phyloP scores from a whole-genome alignment of 768 basidiomycete species.

The Lanmaoa pseudosensibilis region DNA sequence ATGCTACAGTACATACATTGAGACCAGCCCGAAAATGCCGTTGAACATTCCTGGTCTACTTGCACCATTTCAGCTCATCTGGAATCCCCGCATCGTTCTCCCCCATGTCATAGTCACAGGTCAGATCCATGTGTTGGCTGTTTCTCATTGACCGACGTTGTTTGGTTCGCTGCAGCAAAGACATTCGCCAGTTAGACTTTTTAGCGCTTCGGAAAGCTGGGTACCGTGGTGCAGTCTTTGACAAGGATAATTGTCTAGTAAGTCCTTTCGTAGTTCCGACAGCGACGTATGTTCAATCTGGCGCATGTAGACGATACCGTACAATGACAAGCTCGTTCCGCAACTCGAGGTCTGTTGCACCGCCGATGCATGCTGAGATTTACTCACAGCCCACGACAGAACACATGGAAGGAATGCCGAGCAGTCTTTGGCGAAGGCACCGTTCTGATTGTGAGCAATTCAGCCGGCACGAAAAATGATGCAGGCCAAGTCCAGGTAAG shows the following conservation, averaged over 20 bases:
- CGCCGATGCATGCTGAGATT: not conserved
- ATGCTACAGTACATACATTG: too few relatives aligned
- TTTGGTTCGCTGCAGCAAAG: slow-evolving; percentile 50
- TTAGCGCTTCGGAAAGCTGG: slow-evolving; percentile 66
- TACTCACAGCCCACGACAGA: slow-evolving; percentile 38
- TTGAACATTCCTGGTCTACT: slow-evolving; percentile 72
- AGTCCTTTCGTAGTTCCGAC: slow-evolving; percentile 22
- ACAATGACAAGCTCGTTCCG: slow-evolving; percentile 73
- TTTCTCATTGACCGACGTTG: slow-evolving; percentile 8
- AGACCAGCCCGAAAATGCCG: slow-evolving; percentile 48
- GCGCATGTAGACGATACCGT: slow-evolving; percentile 67
- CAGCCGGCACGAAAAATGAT: slow-evolving; percentile 81
- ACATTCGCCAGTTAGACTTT: slow-evolving; percentile 86
- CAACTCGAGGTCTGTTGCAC: slow-evolving; percentile 59
- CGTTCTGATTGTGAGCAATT: slow-evolving; percentile 92
- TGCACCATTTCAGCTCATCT: slow-evolving; percentile 66
- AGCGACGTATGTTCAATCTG: not conserved
- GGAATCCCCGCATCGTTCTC: slow-evolving; percentile 65
- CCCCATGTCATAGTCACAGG: slow-evolving; percentile 70
- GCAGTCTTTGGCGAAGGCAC: slow-evolving; percentile 73
- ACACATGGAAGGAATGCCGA: slow-evolving; percentile 74
- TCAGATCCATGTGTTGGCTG: slow-evolving; percentile 29
- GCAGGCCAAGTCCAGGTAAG: slow-evolving; percentile 77
- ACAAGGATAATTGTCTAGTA: slow-evolving; percentile 97
- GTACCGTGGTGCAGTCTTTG: slow-evolving; percentile 88